Evolutionary conservation across 257 asterid genomes (phyloP).

Genomic region (Misopates orontium): DNA sequence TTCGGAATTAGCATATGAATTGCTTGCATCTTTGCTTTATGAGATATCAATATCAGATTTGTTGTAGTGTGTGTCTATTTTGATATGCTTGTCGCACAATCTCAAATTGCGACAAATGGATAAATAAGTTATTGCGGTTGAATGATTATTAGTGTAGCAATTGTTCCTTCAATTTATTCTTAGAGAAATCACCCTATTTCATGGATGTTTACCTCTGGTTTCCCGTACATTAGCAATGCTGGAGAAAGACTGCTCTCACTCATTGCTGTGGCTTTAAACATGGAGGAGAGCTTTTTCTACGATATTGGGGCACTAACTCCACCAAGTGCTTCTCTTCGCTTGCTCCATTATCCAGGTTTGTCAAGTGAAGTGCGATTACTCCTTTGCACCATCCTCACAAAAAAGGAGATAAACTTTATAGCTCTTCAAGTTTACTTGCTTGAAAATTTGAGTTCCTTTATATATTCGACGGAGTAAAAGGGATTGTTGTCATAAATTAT

Average conservation of each 20-base stretch:
- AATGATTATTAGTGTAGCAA: neutral
- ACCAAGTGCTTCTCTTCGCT: conserved; percentile 48
- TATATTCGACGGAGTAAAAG: too few relatives aligned
- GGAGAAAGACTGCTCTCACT: conserved; percentile 44
- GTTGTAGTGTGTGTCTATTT: neutral
- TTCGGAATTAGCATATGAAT: too few relatives aligned
- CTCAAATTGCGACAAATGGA: neutral
- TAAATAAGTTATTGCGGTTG: neutral
- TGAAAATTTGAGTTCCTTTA: too few relatives aligned
- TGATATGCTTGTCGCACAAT: neutral
- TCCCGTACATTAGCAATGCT: conserved; percentile 36
- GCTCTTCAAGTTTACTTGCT: neutral
- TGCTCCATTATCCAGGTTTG: conserved; percentile 59
- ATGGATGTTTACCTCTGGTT: conserved; percentile 5
- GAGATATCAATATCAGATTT: too few relatives aligned
- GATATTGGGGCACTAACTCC: conserved; percentile 45
- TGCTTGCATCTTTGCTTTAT: too few relatives aligned
- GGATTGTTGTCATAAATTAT: too few relatives aligned
- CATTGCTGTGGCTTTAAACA: conserved; percentile 53
- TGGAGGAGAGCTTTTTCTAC: conserved; percentile 53
- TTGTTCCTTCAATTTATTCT: neutral
- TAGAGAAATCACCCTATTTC: neutral
- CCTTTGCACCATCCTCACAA: neutral
- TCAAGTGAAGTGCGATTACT: neutral
- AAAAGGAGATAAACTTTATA: neutral